Evolutionary conservation across 139 green algal species (phyloP), one percentile per base, ranked within the genome.

Genomic region (Chlamydomonas sp.): DNA sequence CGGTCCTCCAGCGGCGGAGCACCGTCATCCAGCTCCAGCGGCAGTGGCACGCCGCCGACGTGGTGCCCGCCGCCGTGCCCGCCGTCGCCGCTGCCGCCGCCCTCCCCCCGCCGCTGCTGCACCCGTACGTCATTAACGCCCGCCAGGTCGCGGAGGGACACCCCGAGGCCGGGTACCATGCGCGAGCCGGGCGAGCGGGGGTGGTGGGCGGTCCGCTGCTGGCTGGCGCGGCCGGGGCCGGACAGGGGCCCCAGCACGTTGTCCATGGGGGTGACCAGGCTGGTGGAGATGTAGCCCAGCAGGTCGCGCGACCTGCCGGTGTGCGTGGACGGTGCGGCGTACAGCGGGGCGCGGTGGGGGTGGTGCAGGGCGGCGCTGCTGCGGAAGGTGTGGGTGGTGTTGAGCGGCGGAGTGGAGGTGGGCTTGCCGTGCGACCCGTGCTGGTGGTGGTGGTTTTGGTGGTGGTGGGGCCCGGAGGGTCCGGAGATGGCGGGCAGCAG

Each of bases 1-100:
- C 80, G 79, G 86, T 90, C 62, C 7, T 49, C 16, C 57, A 90
- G 80, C 57, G 79, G 61, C 4, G 86, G 86, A 10, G 86, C 86
- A 3, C 58, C 66, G 2, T 72, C 64, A 72, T 90, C 86, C 63
- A 81, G 0, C 83, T 88, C 82, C 15, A 86, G 59, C 14, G 82
- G 82, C 59, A 86, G 82, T 1, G 63, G 60, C 18, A 71, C 71
- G 9, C 82, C 82, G 5, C 73, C 61, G 58, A 58, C 58, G 14
- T 6, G 4, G 60, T 72, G 73, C 9, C 8, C 17, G 14, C 15
- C 9, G 10, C 68, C 68, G 68, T 31, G 68, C 68, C 12, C 9
- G 68, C 9, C 4, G 57, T 5, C 80, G 68, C 68, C 59, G 3
- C 66, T 15, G 14, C 57, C 6, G 10, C 12, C 60, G 4, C n/a